A percentile compares a stretch with the other conserved stretches of the same genome.
Conservation (phyloP, 78 protist genomes). For the Chrysochromulina parva region DNA sequence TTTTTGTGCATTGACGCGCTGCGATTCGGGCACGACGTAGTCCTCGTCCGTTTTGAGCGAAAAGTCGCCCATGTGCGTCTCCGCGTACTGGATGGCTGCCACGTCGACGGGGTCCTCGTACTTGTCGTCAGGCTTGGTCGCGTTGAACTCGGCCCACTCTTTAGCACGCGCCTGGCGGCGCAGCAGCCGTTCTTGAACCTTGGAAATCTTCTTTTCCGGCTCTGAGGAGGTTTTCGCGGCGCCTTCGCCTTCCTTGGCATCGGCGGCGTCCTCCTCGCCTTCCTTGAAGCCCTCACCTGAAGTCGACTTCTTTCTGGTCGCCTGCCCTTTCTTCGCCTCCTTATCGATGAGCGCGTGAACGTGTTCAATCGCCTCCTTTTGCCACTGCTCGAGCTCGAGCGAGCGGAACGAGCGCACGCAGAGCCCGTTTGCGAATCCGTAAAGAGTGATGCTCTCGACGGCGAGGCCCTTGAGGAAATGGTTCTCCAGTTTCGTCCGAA, state of each 20-base stretch:
- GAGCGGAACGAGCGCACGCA: conserved; percentile 31
- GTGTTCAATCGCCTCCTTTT: neutral
- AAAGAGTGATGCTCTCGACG: conserved; percentile 33
- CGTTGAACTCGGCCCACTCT: conserved; percentile 11
- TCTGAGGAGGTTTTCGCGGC: neutral
- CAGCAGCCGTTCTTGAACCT: neutral
- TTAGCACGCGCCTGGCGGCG: conserved; percentile 19
- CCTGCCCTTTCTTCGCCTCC: neutral
- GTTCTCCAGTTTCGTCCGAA: conserved; percentile 33
- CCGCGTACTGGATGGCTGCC: conserved; percentile 38
- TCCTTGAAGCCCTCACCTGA: neutral
- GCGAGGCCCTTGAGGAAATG: neutral
- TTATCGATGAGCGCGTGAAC: conserved; percentile 48
- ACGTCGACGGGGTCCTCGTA: conserved; percentile 66
- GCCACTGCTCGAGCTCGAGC: conserved; percentile 5
- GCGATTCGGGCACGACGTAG: conserved; percentile 68
- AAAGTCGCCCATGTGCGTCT: conserved; percentile 63
- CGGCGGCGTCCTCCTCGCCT: neutral
- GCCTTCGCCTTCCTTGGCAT: neutral
- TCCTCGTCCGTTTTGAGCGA: conserved; percentile 60
- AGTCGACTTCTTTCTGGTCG: no score
- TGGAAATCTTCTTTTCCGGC: neutral
- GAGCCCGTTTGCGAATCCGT: neutral
- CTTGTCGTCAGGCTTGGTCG: conserved; percentile 37
- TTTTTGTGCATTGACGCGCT: conserved; percentile 69